These are phyloP conservation scores for Rhodotorula sp. DNA, from an alignment of 1,284 basidiomycete genomes.

Conservation along the genomic window DNA sequence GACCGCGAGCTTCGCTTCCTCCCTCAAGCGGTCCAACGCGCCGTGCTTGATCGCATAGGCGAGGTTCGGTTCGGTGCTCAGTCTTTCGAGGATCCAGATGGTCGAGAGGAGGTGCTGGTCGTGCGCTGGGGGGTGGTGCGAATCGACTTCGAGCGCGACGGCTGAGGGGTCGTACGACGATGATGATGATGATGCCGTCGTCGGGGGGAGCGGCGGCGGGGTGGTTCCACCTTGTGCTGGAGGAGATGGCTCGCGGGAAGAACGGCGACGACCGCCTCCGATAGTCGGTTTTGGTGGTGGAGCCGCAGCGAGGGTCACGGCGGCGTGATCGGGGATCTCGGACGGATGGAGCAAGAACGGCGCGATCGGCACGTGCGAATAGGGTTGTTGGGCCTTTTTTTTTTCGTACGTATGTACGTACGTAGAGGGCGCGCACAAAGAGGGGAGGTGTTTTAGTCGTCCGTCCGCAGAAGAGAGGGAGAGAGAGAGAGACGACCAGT, in stretches of 20 bases:
- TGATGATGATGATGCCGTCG: not conserved
- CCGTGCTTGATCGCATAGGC: constrained; percentile 1
- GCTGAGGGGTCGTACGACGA: not conserved
- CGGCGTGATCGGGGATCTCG: constrained; percentile 2
- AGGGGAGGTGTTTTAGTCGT: too few relatives aligned
- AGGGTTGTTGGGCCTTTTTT: constrained; percentile 34
- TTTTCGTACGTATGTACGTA: too few relatives aligned
- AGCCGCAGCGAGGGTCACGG: not conserved
- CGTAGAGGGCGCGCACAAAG: too few relatives aligned
- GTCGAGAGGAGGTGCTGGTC: constrained; percentile 6
- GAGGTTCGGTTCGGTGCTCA: constrained; percentile 15
- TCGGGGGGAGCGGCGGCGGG: not conserved
- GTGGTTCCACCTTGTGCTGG: not conserved
- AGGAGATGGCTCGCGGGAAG: not conserved
- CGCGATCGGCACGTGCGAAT: constrained; percentile 29
- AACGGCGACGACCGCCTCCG: too few relatives aligned
- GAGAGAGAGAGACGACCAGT: not conserved
- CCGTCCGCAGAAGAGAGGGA: too few relatives aligned
- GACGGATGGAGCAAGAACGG: constrained; percentile 22
- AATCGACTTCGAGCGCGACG: not conserved
- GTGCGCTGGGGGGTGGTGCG: constrained; percentile 2
- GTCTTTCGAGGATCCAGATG: constrained; percentile 19
- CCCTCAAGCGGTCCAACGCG: not conserved
- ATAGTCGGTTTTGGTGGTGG: not conserved
- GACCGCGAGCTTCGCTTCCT: not conserved